These are phyloP conservation scores for Huntiella savannae DNA, from an alignment of 2,329 filamentous ascomycete genomes.

Conservation along the genomic window DNA sequence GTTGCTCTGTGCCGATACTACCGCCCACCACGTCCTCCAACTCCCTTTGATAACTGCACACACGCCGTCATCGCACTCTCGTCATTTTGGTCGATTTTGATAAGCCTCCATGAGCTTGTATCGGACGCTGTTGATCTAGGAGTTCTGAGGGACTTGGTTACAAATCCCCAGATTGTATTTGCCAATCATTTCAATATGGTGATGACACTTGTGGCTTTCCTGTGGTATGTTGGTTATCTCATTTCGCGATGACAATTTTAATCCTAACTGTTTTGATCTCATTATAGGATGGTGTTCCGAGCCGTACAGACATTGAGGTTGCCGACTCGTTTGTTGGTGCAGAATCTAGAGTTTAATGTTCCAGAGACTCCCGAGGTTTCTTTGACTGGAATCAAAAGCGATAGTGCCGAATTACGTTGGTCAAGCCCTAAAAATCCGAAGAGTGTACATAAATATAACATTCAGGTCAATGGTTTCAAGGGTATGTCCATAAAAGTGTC, in stretches of 20 bases:
- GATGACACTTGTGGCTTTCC: slow-evolving; percentile 10
- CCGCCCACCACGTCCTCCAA: slow-evolving; percentile 12
- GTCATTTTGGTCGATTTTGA: slow-evolving; percentile 12
- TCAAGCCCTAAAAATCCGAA: slow-evolving; percentile 47
- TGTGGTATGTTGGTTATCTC: slow-evolving; percentile 9
- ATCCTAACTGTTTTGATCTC: neutral
- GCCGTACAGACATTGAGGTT: slow-evolving; percentile 79
- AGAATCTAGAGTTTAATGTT: slow-evolving; percentile 82
- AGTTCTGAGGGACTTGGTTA: neutral
- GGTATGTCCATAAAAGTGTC: slow-evolving; percentile 31
- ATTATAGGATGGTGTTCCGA: slow-evolving; percentile 56
- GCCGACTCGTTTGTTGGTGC: slow-evolving; percentile 76
- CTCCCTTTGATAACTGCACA: slow-evolving; percentile 12
- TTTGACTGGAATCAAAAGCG: slow-evolving; percentile 69
- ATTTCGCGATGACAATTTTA: neutral
- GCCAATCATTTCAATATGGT: slow-evolving; percentile 12
- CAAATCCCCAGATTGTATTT: slow-evolving; percentile 10
- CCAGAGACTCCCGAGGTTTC: slow-evolving; percentile 78
- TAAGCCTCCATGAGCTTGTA: slow-evolving; percentile 9
- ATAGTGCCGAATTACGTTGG: slow-evolving; percentile 84
- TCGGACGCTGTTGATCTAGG: slow-evolving; percentile 7
- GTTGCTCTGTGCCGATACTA: slow-evolving; percentile 13
- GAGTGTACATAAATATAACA: slow-evolving; percentile 67
- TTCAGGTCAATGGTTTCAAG: slow-evolving; percentile 85
- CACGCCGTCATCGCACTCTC: slow-evolving; percentile 12